phyloP scores from a whole-genome alignment of 1,284 basidiomycete genomes.

The Bjerkandera adusta region DNA sequence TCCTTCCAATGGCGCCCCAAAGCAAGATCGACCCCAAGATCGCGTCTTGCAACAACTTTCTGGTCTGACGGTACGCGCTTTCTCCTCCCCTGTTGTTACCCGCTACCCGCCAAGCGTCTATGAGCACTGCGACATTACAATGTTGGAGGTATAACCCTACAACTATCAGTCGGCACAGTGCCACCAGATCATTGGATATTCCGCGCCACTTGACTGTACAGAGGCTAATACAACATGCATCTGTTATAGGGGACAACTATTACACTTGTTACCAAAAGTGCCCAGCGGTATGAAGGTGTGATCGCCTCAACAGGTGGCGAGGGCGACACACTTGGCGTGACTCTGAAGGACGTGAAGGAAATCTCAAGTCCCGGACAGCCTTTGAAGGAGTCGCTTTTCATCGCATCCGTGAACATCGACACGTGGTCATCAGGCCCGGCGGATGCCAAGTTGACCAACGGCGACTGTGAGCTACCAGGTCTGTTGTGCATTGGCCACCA shows the following conservation, averaged over 20 bases:
- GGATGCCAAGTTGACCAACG: constrained; percentile 61
- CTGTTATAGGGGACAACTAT: constrained; percentile 72
- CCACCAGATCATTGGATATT: no score
- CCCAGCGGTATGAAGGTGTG: constrained; percentile 68
- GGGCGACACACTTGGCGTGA: constrained; percentile 67
- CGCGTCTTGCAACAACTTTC: constrained; percentile 58
- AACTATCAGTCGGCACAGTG: no score
- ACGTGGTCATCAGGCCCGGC: constrained; percentile 72
- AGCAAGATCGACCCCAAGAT: constrained; percentile 44
- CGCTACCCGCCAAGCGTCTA: constrained; percentile 9
- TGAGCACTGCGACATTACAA: neutral
- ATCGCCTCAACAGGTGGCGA: constrained; percentile 59
- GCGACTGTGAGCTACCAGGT: constrained; percentile 52
- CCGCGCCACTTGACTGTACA: no score
- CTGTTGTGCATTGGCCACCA: constrained; percentile 3
- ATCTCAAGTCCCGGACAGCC: constrained; percentile 59
- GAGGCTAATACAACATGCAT: neutral
- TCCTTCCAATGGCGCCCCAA: constrained; percentile 45
- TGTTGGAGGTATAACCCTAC: neutral
- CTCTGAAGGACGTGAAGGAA: constrained; percentile 74
- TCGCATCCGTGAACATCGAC: constrained; percentile 70
- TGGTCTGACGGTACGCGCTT: constrained; percentile 58
- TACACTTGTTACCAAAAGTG: constrained; percentile 66
- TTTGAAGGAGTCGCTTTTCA: constrained; percentile 65
- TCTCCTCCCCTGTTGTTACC: constrained; percentile 4